Evolutionary conservation across 352 stramenopile species (phyloP), one percentile per base, ranked within the genome.

Genomic region (Elongisporangium prolatum): DNA sequence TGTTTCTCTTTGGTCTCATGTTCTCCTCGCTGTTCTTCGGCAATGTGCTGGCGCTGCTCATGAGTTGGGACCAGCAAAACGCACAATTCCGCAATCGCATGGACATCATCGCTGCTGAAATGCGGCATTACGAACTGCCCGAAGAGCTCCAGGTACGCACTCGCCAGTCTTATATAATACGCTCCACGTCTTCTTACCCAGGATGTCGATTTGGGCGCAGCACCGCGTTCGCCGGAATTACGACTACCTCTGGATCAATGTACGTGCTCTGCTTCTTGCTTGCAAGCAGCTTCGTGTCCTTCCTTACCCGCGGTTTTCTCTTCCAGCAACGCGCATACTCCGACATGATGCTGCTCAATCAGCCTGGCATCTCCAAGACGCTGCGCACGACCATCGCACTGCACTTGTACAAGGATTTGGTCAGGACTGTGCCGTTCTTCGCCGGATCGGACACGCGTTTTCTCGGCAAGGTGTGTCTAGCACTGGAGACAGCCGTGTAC

Each of bases 231-330:
- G 79, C 3, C 64, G 81, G 48, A 91, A 93, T 56, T 93, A 91
- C 63, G 83, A 92, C 59, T 92, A 92, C 67, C 71, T 92, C 21
- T 92, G 83, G 83, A 88, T 92, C 57, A 92, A 92, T 48, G 78
- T 89, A 68, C 24, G 77, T 77, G 9, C 22, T 24, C 14, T 55
- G 22, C 37, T 38, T 4, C 11, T 1, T 53, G 14, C 40, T 34
- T 51, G 5, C 5, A 60, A 8, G 25, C 47, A 1, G 20, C 50
- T 44, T 44, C 34, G 34, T 44, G 11, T 14, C 11, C 34, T 44
- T 47, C 10, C 48, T n/a, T n/a, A n/a, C n/a, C n/a, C 11, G 52
- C 22, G 7, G 37, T 60, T 57, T 2, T 24, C 55, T 48, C 24
- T 61, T 22, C 21, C 38, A 91, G 78, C 83, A 92, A 88, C 83